A percentile compares a stretch with the other conserved stretches of the same genome.
Evolutionary conservation across 208 protist species (phyloP).

Genomic region (Acanthamoeba healyi): DNA sequence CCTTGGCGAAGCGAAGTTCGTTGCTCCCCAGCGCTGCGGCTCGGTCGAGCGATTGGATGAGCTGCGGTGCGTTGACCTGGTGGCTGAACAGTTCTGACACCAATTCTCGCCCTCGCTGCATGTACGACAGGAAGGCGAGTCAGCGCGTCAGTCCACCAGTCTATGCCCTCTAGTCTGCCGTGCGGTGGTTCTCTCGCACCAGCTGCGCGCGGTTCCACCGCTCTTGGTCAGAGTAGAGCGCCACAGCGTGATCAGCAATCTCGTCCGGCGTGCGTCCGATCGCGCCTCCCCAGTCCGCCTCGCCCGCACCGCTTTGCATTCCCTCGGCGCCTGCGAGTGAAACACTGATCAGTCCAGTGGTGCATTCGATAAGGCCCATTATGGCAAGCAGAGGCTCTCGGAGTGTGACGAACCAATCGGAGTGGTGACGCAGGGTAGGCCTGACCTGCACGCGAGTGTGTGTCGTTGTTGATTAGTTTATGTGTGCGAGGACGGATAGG

Average conservation of each 20-base stretch:
- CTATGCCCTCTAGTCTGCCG: too few species aligned
- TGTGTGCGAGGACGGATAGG: too few species aligned
- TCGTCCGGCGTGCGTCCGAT: not conserved
- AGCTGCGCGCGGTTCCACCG: not conserved
- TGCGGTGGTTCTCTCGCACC: not conserved
- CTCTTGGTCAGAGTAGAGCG: not conserved
- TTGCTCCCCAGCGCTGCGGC: not conserved
- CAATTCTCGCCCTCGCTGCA: not conserved
- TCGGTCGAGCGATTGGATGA: not conserved
- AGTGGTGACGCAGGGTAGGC: constrained; percentile 5
- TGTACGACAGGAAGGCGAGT: not conserved
- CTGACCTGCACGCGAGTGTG: not conserved
- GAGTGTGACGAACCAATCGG: not conserved
- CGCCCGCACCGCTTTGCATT: not conserved
- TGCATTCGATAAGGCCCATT: too few species aligned
- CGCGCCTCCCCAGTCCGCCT: not conserved
- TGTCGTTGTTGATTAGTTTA: too few species aligned
- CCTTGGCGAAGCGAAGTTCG: not conserved
- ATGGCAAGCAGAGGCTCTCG: too few species aligned
- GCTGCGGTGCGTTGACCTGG: not conserved
- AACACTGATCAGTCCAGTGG: too few species aligned
- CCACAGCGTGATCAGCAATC: not conserved
- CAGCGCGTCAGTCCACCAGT: not conserved
- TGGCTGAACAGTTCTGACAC: not conserved
- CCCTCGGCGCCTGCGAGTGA: constrained; percentile 14